These are phyloP conservation scores for Penicillium sp. DNA, from an alignment of 2,329 filamentous ascomycete species.

Conservation along the genomic window DNA sequence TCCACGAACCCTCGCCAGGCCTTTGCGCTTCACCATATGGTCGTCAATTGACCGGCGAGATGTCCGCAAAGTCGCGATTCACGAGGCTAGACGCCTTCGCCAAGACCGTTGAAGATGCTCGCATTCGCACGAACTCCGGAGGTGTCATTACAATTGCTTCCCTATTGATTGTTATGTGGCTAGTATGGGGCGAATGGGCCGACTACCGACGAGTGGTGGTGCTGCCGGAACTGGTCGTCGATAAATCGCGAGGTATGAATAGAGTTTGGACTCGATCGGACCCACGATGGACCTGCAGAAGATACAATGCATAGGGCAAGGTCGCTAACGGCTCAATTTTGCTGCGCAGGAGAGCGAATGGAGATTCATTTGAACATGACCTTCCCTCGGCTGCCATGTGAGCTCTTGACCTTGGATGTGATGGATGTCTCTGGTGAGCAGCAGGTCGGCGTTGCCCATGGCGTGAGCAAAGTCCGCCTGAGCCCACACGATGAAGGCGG, in stretches of 20 bases:
- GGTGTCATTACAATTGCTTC: conserved; percentile 93
- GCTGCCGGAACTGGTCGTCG: conserved; percentile 89
- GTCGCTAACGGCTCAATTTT: conserved; percentile 15
- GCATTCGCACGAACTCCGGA: conserved; percentile 91
- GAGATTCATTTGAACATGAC: conserved; percentile 98
- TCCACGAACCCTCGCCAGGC: conserved; percentile 1
- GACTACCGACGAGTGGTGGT: conserved; percentile 87
- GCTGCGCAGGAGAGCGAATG: conserved; percentile 80
- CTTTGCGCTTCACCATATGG: conserved; percentile 25
- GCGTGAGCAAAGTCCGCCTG: conserved; percentile 86
- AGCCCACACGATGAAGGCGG: conserved; percentile 71
- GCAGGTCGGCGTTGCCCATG: conserved; percentile 90
- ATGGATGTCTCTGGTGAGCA: conserved; percentile 99
- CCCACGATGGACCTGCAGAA: background rate
- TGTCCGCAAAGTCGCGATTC: conserved; percentile 91
- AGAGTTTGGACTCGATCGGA: background rate
- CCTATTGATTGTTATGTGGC: conserved; percentile 80
- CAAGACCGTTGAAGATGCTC: conserved; percentile 97
- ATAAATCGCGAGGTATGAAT: conserved; percentile 81
- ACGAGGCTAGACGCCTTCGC: conserved; percentile 97
- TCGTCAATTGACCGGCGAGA: conserved; percentile 45
- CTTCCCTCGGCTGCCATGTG: conserved; percentile 90
- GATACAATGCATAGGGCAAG: background rate
- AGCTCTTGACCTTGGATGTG: conserved; percentile 92
- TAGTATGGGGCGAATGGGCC: conserved; percentile 92